Conservation (phyloP, 2,329 filamentous ascomycete species). For the Aspergillus niger region DNA sequence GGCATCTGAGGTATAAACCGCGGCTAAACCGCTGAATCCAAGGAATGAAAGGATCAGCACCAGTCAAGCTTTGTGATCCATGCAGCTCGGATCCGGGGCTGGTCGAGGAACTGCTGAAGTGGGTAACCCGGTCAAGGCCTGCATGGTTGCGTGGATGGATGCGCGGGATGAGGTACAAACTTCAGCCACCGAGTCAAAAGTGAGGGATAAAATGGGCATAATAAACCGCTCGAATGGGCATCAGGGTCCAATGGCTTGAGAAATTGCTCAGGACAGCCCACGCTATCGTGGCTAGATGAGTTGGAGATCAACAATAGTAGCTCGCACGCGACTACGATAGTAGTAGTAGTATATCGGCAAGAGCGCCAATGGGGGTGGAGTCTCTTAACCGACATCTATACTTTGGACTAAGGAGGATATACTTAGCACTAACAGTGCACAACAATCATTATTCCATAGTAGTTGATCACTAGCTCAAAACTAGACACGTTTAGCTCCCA, state of each 20-base stretch:
- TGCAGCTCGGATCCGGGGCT: conserved; percentile 13
- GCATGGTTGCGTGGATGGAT: conserved; percentile 3
- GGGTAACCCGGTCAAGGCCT: conserved; percentile 11
- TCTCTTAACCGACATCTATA: background rate
- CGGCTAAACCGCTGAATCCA: background rate
- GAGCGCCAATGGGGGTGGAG: background rate
- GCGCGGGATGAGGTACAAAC: background rate
- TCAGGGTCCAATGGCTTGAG: background rate
- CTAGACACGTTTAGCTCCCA: background rate
- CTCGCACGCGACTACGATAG: background rate
- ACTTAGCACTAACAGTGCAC: conserved; percentile 1
- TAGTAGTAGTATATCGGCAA: conserved; percentile 1
- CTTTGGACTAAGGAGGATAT: background rate
- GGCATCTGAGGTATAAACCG: background rate
- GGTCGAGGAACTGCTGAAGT: conserved; percentile 8
- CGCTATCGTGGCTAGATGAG: background rate
- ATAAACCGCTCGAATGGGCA: background rate
- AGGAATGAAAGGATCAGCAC: conserved; percentile 11
- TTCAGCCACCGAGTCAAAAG: conserved; percentile 1
- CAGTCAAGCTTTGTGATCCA: conserved; percentile 17
- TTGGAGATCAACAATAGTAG: background rate
- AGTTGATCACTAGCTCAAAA: background rate
- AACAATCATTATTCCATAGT: background rate
- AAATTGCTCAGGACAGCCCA: background rate
- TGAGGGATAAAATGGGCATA: background rate